A percentile compares a stretch with the other conserved stretches of the same genome.
These are phyloP conservation scores for Fusarium hostae DNA, from an alignment of 2,329 filamentous ascomycete genomes.

Conservation along the genomic window DNA sequence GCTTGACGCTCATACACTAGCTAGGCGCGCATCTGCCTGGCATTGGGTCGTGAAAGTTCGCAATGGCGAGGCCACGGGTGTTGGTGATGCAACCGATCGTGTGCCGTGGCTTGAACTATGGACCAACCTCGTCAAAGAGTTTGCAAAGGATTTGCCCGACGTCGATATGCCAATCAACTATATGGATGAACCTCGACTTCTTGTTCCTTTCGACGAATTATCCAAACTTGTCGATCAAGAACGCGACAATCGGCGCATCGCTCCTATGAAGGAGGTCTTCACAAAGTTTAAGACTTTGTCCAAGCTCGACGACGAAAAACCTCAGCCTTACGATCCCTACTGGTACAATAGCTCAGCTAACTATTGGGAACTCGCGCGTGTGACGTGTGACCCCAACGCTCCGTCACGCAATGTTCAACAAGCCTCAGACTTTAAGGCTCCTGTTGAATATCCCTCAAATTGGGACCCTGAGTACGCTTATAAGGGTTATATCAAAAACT, in stretches of 20 bases:
- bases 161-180: conserved; percentile 75
- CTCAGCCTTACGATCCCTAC: conserved; percentile 56
- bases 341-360: conserved; percentile 60
- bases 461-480: conserved; percentile 53
- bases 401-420: conserved; percentile 54
- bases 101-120: conserved; percentile 61
- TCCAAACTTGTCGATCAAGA: conserved; percentile 62
- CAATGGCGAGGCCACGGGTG: conserved; percentile 53
- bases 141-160: conserved; percentile 67
- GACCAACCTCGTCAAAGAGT: conserved; percentile 61
- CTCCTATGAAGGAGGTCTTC: conserved; percentile 56
- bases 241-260: conserved; percentile 55
- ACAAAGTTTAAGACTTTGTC: conserved; percentile 56
- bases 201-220: conserved; percentile 69
- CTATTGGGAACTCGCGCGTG: conserved; percentile 69
- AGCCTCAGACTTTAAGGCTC: conserved; percentile 46
- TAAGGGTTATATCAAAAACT: conserved; percentile 66
- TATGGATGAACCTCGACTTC: conserved; percentile 71
- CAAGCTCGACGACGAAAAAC: conserved; percentile 50
- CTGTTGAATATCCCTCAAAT: conserved; percentile 49
- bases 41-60: conserved; percentile 61
- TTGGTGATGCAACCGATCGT: conserved; percentile 53
- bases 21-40: conserved; percentile 55
- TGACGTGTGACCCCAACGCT: conserved; percentile 67
- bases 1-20: conserved; percentile 56